A percentile compares a stretch with the other conserved stretches of the same genome.
These are phyloP conservation scores for Sugiyamaella neomexicana DNA, from an alignment of 1,139 yeast genomes.

Conservation along the genomic window DNA sequence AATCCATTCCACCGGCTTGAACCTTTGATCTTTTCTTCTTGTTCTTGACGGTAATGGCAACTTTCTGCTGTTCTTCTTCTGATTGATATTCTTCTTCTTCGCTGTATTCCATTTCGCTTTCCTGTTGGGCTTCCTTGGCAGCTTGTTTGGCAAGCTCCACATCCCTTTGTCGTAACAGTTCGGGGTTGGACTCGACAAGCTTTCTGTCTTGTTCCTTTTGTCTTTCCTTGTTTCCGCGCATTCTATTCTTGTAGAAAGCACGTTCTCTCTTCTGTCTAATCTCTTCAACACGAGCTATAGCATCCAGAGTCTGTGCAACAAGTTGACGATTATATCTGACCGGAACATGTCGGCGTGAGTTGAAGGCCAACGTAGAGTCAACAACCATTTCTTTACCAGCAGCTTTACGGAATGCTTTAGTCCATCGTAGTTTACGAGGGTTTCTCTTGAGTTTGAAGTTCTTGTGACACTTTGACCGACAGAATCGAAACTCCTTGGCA, in stretches of 20 bases:
- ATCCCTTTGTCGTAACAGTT: conserved; percentile 85
- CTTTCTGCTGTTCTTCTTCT: conserved; percentile 60
- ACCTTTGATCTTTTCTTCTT: conserved; percentile 36
- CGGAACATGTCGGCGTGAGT: conserved; percentile 96
- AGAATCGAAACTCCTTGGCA: conserved; percentile 94
- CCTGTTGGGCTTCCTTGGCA: conserved; percentile 60
- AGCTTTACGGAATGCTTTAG: conserved; percentile 98
- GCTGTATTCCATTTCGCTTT: conserved; percentile 49
- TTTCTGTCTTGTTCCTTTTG: conserved; percentile 83
- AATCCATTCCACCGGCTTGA: conserved; percentile 16
- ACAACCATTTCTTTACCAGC: conserved; percentile 99
- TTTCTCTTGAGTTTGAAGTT: conserved; percentile 97
- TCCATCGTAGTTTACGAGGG: conserved; percentile 98
- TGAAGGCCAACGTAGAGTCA: conserved; percentile 93
- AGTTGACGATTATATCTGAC: conserved; percentile 96
- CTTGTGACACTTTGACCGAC: conserved; percentile 97
- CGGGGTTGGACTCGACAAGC: conserved; percentile 85
- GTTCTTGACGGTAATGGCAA: conserved; percentile 74
- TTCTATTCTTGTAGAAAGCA: conserved; percentile 98
- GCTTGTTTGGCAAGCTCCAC: conserved; percentile 83
- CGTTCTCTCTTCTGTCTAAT: conserved; percentile 95
- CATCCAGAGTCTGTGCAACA: conserved; percentile 89
- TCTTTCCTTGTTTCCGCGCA: conserved; percentile 94
- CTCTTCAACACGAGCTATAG: conserved; percentile 95
- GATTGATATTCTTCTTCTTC: conserved; percentile 41